Conservation (phyloP, 2,329 filamentous ascomycete genomes). For the Aspergillus sergii region DNA sequence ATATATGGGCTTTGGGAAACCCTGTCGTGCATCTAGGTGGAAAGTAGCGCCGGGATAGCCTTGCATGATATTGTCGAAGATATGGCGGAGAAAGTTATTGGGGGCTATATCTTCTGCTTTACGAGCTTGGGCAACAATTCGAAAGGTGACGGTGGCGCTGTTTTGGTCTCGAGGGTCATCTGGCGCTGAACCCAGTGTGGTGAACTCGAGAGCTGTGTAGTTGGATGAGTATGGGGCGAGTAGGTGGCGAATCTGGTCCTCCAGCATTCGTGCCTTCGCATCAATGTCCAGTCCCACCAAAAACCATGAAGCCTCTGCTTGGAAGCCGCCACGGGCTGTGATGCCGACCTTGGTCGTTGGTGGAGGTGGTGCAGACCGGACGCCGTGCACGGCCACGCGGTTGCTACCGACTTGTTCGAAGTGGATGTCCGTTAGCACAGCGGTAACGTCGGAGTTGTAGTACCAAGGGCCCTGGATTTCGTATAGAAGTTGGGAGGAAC, state of each 20-base stretch:
- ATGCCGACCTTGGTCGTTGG: constrained; percentile 55
- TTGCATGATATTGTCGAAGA: constrained; percentile 45
- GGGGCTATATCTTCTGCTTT: constrained; percentile 39
- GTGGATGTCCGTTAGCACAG: constrained; percentile 52
- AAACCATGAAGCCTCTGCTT: constrained; percentile 51
- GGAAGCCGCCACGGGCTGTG: constrained; percentile 50
- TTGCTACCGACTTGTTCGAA: constrained; percentile 56
- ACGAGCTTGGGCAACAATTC: constrained; percentile 51
- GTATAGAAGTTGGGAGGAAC: constrained; percentile 56
- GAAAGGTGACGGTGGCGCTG: constrained; percentile 45
- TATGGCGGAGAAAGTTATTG: constrained; percentile 37
- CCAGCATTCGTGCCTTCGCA: constrained; percentile 51
- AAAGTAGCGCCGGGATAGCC: constrained; percentile 43
- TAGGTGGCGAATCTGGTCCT: constrained; percentile 46
- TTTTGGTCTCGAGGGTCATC: constrained; percentile 44
- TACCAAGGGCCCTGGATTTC: constrained; percentile 60
- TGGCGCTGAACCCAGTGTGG: constrained; percentile 30
- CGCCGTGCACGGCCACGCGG: constrained; percentile 53
- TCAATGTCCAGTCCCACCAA: constrained; percentile 49
- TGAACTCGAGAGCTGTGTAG: constrained; percentile 35
- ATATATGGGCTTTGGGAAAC: constrained; percentile 39
- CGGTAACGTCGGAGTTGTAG: constrained; percentile 60
- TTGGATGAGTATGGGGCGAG: constrained; percentile 37
- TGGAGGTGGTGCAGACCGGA: constrained; percentile 48
- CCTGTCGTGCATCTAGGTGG: constrained; percentile 36